Evolutionary conservation across 2,329 filamentous ascomycete genomes (phyloP), one percentile per base, ranked within the genome.

Genomic region (Cryphonectria parasitica): DNA sequence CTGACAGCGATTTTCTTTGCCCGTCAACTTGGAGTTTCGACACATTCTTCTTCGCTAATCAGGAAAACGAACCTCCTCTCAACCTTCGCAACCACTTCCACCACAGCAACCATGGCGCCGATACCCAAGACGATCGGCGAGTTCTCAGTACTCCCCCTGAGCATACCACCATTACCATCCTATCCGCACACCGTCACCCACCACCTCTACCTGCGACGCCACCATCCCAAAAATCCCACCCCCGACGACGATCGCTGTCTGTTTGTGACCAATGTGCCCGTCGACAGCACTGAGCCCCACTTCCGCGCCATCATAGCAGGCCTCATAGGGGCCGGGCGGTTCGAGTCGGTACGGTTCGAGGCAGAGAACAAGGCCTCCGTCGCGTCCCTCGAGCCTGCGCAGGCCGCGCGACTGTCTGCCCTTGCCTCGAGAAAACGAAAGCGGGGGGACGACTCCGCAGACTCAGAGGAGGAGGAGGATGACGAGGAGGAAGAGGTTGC

Each of bases 181-280:
- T 92, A 87, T 71, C 87, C 90, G 34, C 81, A 85, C 58, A 80
- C 86, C 60, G 86, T 90, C 70, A 89, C 88, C 65, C 96, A 98
- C 82, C 93, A 95, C 81, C 84, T 98, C 76, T 97, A 97, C 82
- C 82, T 98, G 69, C 93, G 93, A 74, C 89, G 89, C 69, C 95
- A 98, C 81, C 87, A 90, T 62, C 94, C 95, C 72, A 93, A 92
- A 81, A 87, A 92, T 56, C 89, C 92, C 19, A 92, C 91, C 10
- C 85, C 87, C 68, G 87, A 92, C 79, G 92, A 95, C 75, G 83
- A 89, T 22, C 90, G 95, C 75, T 94, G 92, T 72, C 86, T 99
- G 25, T 99, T 97, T 81, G 79, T 97, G n/a, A 92, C 95, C 74
- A 98, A 99, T 77, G 83, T 97, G 0, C 96, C 96, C 8, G 85